Evolutionary conservation across 2,329 filamentous ascomycete genomes (phyloP).

Genomic region (Aspergillus oerlinghausenensis): DNA sequence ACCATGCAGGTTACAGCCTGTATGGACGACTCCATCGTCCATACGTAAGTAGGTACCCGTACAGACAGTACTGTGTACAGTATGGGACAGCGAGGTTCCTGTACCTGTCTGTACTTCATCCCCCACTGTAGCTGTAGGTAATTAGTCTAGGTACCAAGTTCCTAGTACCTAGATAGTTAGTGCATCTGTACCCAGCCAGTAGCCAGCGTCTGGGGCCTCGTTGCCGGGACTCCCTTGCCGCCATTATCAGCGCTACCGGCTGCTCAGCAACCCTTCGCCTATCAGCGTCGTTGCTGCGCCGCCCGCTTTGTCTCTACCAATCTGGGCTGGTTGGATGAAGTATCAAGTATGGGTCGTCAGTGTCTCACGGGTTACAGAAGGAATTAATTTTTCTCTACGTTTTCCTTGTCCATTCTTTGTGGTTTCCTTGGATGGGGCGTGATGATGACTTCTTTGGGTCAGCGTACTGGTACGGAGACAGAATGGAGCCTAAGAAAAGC

Average conservation of each 20-base stretch:
- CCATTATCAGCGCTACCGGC: conserved; percentile 26
- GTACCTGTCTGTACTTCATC: not conserved
- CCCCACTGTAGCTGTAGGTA: not conserved
- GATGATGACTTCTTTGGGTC: not conserved
- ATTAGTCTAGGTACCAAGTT: not conserved
- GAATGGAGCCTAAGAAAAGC: not conserved
- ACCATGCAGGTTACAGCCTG: conserved; percentile 2
- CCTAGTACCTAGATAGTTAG: not conserved
- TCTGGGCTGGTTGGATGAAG: conserved; percentile 12
- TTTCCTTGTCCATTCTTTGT: conserved; percentile 3
- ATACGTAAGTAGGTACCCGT: conserved; percentile 7
- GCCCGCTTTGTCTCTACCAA: conserved; percentile 12
- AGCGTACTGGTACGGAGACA: not conserved
- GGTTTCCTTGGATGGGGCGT: not conserved
- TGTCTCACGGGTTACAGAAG: conserved; percentile 19
- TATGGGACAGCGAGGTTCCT: not conserved
- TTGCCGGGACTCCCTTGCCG: conserved; percentile 39
- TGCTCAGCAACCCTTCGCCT: conserved; percentile 31
- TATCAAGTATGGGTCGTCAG: conserved; percentile 19
- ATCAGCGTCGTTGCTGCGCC: conserved; percentile 22
- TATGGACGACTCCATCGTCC: not conserved
- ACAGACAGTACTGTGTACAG: conserved; percentile 5
- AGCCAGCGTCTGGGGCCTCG: conserved; percentile 13
- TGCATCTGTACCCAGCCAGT: not conserved
- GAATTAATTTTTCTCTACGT: conserved; percentile 3